phyloP scores from a whole-genome alignment of 768 basidiomycete species.

The Pleurotus giganteus region DNA sequence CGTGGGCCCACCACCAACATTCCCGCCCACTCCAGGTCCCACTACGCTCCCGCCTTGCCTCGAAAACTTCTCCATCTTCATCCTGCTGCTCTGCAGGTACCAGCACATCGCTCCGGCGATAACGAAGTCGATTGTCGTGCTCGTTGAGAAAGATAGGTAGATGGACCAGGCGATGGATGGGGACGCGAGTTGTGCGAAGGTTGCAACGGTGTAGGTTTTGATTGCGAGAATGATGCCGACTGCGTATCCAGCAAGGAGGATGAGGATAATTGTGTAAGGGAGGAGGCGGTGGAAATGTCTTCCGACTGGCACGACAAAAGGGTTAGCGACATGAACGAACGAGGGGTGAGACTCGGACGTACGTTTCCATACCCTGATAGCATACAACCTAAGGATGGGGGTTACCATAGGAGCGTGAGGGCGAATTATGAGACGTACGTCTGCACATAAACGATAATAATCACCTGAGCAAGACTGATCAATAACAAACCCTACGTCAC shows the following conservation, averaged over 20 bases:
- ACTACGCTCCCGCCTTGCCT: neutral
- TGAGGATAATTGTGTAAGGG: slow-evolving; percentile 8
- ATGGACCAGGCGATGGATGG: slow-evolving; percentile 17
- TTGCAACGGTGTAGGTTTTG: slow-evolving; percentile 1
- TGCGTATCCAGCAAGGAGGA: neutral
- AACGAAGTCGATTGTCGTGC: slow-evolving; percentile 21
- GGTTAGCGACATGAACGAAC: neutral
- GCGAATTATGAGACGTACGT: slow-evolving; percentile 12
- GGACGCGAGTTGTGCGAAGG: neutral
- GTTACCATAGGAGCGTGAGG: neutral
- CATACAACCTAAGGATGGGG: slow-evolving; percentile 19
- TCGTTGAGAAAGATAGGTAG: slow-evolving; percentile 19
- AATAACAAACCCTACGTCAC: neutral
- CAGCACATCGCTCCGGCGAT: slow-evolving; percentile 24
- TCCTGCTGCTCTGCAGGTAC: slow-evolving; percentile 21
- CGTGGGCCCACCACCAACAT: neutral
- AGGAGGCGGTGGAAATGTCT: slow-evolving; percentile 8
- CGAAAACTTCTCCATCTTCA: slow-evolving; percentile 12
- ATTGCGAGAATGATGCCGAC: neutral
- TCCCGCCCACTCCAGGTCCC: neutral
- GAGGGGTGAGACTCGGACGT: slow-evolving; percentile 9
- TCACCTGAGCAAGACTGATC: slow-evolving; percentile 15
- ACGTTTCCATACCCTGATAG: slow-evolving; percentile 29
- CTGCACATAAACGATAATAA: slow-evolving; percentile 27
- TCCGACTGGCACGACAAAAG: neutral